These are phyloP conservation scores for Bidens hawaiensis DNA, from an alignment of 140 eudicot genomes.

Conservation along the genomic window DNA sequence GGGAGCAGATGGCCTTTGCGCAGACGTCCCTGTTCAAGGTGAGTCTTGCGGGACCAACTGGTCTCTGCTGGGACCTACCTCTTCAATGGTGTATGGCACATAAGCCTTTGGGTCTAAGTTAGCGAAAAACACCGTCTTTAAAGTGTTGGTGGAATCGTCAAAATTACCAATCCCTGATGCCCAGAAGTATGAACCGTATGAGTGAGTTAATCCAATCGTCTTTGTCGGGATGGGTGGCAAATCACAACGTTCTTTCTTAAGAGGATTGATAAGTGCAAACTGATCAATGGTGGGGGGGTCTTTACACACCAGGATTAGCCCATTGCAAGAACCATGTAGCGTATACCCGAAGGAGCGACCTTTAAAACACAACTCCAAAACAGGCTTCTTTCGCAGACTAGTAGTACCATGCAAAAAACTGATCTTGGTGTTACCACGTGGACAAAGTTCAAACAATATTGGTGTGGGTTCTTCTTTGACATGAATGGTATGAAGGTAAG, in stretches of 20 bases:
- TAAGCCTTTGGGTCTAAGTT: too few species aligned
- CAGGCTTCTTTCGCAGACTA: not conserved
- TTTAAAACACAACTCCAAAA: not conserved
- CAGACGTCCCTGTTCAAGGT: too few species aligned
- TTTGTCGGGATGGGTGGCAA: constrained; percentile 3
- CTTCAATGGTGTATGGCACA: too few species aligned
- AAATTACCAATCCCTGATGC: not conserved
- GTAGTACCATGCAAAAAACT: not conserved
- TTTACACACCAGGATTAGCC: not conserved
- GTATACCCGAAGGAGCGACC: too few species aligned
- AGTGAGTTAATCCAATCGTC: not conserved
- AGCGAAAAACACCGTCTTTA: too few species aligned
- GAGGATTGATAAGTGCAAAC: not conserved
- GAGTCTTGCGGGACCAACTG: too few species aligned
- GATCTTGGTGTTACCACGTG: too few species aligned
- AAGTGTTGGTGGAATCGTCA: constrained; percentile 7
- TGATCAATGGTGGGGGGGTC: not conserved
- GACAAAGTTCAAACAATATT: too few species aligned
- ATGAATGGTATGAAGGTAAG: too few species aligned
- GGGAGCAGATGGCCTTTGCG: too few species aligned
- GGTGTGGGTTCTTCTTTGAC: too few species aligned
- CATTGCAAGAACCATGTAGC: not conserved
- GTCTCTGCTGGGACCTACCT: too few species aligned
- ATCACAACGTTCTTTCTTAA: not conserved
- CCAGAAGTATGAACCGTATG: not conserved